A percentile compares a stretch with the other conserved stretches of the same genome.
phyloP scores from a whole-genome alignment of 495 filamentous ascomycete genomes.

The Parathielavia appendiculata region DNA sequence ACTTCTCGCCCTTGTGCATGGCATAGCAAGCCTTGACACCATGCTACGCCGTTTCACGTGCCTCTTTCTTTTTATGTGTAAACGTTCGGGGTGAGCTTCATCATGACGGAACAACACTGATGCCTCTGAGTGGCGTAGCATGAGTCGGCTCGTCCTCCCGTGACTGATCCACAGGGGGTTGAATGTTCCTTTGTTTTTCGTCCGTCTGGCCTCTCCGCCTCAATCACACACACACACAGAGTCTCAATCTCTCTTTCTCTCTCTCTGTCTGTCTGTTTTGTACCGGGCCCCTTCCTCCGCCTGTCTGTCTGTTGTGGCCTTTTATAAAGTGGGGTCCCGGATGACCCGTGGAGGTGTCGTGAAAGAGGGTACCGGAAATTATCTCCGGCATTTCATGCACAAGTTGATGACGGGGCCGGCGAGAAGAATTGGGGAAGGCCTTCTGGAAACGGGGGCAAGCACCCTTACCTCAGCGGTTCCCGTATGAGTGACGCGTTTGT shows the following conservation, averaged over 20 bases:
- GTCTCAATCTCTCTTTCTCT: too few relatives aligned
- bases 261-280: not conserved
- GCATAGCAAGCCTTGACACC: not conserved
- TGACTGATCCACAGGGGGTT: too few relatives aligned
- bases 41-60: not conserved
- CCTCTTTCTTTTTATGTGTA: not conserved
- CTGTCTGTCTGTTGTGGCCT: not conserved
- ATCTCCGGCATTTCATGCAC: not conserved
- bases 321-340: not conserved
- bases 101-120: too few relatives aligned
- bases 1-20: too few relatives aligned
- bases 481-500: not conserved
- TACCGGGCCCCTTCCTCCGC: too few relatives aligned
- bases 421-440: slow-evolving; percentile 7
- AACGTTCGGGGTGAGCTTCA: not conserved
- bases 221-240: too few relatives aligned
- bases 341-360: not conserved
- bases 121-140: too few relatives aligned
- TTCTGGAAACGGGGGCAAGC: not conserved
- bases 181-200: too few relatives aligned
- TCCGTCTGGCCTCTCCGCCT: too few relatives aligned
- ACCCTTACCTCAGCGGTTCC: not conserved
- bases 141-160: too few relatives aligned
- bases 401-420: not conserved
- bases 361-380: not conserved